A percentile compares a stretch with the other conserved stretches of the same genome.
Conservation (phyloP, 106 monocot genomes). For the Allium fistulosum region DNA sequence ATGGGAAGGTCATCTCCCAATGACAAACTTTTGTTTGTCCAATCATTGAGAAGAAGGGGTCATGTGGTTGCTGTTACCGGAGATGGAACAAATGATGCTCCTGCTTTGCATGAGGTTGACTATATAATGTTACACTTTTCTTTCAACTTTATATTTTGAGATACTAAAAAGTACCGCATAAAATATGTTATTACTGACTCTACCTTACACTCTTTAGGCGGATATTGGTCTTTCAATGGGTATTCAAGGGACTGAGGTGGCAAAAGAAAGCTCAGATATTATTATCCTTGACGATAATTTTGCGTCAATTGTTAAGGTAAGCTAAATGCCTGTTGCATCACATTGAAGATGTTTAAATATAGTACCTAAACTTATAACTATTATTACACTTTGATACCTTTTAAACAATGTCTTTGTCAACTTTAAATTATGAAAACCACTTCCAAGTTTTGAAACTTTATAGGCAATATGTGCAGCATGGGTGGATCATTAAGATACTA, state of each 20-base stretch:
- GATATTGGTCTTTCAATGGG: slow-evolving; percentile 92
- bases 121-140: neutral
- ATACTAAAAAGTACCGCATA: too few species aligned
- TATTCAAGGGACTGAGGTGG: slow-evolving; percentile 82
- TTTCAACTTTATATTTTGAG: too few species aligned
- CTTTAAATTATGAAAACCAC: too few species aligned
- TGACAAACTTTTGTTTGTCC: slow-evolving; percentile 87
- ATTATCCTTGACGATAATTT: slow-evolving; percentile 83
- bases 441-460: too few species aligned
- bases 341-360: neutral
- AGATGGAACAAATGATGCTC: slow-evolving; percentile 97
- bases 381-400: too few species aligned
- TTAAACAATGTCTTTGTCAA: too few species aligned
- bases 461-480: too few species aligned
- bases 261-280: slow-evolving; percentile 81
- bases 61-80: slow-evolving; percentile 96
- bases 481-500: too few species aligned
- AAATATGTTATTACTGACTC: too few species aligned
- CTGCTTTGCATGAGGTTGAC: slow-evolving; percentile 80
- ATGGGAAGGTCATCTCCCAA: slow-evolving; percentile 93
- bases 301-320: slow-evolving; percentile 72
- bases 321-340: neutral
- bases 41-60: slow-evolving; percentile 75
- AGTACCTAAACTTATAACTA: too few species aligned
- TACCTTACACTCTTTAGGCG: slow-evolving; percentile 37